phyloP scores from a whole-genome alignment of 2,329 filamentous ascomycete genomes.

The Monilinia polystroma region DNA sequence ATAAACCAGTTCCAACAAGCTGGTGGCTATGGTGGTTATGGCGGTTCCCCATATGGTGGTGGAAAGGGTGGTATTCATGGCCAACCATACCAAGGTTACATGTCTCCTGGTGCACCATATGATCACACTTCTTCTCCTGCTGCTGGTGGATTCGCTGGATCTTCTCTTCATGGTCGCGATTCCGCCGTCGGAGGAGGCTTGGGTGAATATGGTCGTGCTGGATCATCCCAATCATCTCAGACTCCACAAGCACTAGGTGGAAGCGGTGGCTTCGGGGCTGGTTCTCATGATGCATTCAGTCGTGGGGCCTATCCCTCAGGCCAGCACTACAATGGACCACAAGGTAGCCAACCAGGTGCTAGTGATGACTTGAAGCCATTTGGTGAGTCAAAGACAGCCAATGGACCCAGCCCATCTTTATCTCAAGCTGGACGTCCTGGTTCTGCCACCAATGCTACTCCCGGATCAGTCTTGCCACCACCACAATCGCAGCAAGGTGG shows the following conservation, averaged over 20 bases:
- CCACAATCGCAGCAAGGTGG: constrained; percentile 40
- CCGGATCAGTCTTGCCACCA: constrained; percentile 40
- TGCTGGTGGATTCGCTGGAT: constrained; percentile 37
- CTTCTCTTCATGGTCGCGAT: constrained; percentile 41
- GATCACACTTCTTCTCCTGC: constrained; percentile 41
- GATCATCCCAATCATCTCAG: constrained; percentile 39
- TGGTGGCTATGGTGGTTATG: constrained; percentile 40
- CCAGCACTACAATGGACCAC: constrained; percentile 38
- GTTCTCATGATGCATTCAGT: constrained; percentile 40
- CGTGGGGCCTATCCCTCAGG: constrained; percentile 40
- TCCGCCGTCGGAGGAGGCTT: constrained; percentile 38
- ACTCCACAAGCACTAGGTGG: constrained; percentile 39
- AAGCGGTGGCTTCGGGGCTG: constrained; percentile 38
- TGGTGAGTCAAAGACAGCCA: constrained; percentile 40
- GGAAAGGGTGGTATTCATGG: constrained; percentile 40
- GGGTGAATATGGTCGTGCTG: constrained; percentile 41
- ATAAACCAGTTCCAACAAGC: constrained; percentile 52
- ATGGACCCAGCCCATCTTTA: constrained; percentile 41
- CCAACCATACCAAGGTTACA: constrained; percentile 41
- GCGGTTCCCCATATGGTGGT: constrained; percentile 40
- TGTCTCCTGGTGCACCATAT: constrained; percentile 40
- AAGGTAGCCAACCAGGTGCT: constrained; percentile 37
- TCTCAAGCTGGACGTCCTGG: constrained; percentile 41
- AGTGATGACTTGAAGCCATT: constrained; percentile 42
- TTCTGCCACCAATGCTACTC: constrained; percentile 41